These are phyloP conservation scores for Jatropha curcas DNA, from an alignment of 345 rosid species.

Conservation along the genomic window DNA sequence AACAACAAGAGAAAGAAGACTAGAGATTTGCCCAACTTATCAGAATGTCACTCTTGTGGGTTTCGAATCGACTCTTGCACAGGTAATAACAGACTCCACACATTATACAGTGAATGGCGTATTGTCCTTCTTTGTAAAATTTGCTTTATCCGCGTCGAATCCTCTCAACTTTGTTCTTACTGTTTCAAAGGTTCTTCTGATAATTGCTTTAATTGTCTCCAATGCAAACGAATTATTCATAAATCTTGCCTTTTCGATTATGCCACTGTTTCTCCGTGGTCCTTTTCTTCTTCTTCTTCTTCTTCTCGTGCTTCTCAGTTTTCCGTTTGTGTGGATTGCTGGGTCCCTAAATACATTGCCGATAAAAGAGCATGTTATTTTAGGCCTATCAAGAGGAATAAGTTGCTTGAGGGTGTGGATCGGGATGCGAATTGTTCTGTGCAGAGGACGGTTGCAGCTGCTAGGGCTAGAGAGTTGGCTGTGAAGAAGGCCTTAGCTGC, in stretches of 20 bases:
- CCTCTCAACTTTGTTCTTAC: constrained; percentile 49
- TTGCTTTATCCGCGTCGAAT: constrained; percentile 38
- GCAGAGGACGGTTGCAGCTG: constrained; percentile 29
- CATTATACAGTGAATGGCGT: constrained; percentile 61
- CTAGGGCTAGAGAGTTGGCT: constrained; percentile 32
- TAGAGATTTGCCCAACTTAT: constrained; percentile 52
- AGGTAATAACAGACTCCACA: constrained; percentile 40
- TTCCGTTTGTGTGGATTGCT: constrained; percentile 57
- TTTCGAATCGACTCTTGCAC: constrained; percentile 40
- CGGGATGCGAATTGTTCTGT: constrained; percentile 19
- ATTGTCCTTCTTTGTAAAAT: constrained; percentile 46
- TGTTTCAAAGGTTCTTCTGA: constrained; percentile 39
- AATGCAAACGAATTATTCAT: constrained; percentile 42
- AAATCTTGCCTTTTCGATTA: constrained; percentile 36
- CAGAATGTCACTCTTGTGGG: constrained; percentile 61
- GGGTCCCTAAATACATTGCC: constrained; percentile 50
- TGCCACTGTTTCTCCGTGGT: constrained; percentile 39
- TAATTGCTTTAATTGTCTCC: constrained; percentile 34
- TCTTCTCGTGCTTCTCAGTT: constrained; percentile 30
- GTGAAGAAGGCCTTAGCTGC: constrained; percentile 28
- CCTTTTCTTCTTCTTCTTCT: too few relatives aligned
- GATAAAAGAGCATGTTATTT: constrained; percentile 12
- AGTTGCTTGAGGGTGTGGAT: constrained; percentile 25
- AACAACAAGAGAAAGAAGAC: constrained; percentile 39
- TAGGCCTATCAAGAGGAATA: background rate